phyloP scores from a whole-genome alignment of 768 basidiomycete genomes.

The Lentinula sp. region DNA sequence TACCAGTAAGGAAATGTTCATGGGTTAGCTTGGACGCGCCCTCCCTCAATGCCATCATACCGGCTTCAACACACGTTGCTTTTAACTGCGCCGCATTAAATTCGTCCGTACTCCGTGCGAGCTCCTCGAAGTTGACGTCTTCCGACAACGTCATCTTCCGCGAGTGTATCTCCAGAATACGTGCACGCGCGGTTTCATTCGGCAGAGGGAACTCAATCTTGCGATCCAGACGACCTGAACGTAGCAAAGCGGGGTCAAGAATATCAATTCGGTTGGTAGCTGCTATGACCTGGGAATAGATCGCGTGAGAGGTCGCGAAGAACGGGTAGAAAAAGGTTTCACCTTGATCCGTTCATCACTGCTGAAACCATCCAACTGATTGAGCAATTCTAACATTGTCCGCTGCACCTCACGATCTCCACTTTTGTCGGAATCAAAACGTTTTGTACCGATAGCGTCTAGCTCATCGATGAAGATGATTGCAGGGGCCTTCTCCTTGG shows the following conservation, averaged over 20 bases:
- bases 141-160: constrained; percentile 87
- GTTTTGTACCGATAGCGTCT: constrained; percentile 98
- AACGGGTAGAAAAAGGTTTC: constrained; percentile 1
- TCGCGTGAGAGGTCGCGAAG: constrained; percentile 9
- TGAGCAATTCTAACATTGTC: constrained; percentile 98
- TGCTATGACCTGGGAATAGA: constrained; percentile 74
- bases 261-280: constrained; percentile 99
- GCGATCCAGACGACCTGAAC: constrained; percentile 94
- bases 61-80: constrained; percentile 98
- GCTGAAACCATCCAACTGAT: constrained; percentile 96
- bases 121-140: constrained; percentile 95
- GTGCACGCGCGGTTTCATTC: constrained; percentile 92
- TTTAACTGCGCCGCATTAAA: constrained; percentile 97
- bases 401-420: constrained; percentile 99
- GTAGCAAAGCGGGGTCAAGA: constrained; percentile 95
- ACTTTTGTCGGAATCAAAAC: constrained; percentile 98
- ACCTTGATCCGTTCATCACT: constrained; percentile 98
- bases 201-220: constrained; percentile 99
- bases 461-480: constrained; percentile 99
- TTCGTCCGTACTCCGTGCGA: constrained; percentile 95
- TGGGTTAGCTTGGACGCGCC: constrained; percentile 85
- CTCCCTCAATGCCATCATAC: constrained; percentile 96
- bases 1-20: constrained; percentile 94
- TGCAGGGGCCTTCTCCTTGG: constrained; percentile 97
- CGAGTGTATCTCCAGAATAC: constrained; percentile 94